These are phyloP conservation scores for Phytophthora nicotianae DNA, from an alignment of 352 stramenopile genomes.

Conservation along the genomic window DNA sequence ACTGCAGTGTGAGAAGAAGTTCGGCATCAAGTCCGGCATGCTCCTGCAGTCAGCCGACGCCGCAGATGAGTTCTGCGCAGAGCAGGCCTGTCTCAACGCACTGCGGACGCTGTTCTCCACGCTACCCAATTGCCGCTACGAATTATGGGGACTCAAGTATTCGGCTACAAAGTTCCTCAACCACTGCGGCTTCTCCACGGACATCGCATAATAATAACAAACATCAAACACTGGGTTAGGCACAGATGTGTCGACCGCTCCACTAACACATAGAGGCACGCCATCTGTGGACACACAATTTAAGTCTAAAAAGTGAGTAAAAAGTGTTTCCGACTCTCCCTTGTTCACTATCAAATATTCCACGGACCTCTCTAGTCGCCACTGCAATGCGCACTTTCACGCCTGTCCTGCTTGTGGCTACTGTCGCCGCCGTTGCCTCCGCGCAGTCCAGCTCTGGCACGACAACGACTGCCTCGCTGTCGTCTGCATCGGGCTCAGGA, in stretches of 20 bases:
- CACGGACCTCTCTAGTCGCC: neutral
- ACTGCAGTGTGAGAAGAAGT: conserved; percentile 38
- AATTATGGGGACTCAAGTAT: conserved; percentile 45
- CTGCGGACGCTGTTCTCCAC: conserved; percentile 48
- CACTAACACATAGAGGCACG: conserved; percentile 7
- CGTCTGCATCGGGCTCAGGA: conserved; percentile 24
- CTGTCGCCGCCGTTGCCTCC: conserved; percentile 16
- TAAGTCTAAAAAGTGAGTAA: conserved; percentile 6
- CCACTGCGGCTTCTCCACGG: conserved; percentile 47
- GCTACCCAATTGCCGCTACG: conserved; percentile 59
- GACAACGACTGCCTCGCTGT: conserved; percentile 7
- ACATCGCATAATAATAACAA: conserved; percentile 6
- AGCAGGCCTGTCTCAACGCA: conserved; percentile 44
- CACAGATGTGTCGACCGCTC: neutral
- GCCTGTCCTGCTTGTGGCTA: conserved; percentile 26
- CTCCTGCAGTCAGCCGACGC: conserved; percentile 34
- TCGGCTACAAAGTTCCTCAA: conserved; percentile 39
- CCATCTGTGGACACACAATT: conserved; percentile 9
- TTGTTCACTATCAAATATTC: conserved; percentile 18
- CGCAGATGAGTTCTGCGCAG: conserved; percentile 40
- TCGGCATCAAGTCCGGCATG: conserved; percentile 50
- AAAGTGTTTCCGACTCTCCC: conserved; percentile 14
- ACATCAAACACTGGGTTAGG: too few relatives aligned
- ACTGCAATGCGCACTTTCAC: conserved; percentile 26
- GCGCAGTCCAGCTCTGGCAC: conserved; percentile 25